Evolutionary conservation across 2,329 filamentous ascomycete genomes (phyloP).

Genomic region (Diaporthe vaccinii): DNA sequence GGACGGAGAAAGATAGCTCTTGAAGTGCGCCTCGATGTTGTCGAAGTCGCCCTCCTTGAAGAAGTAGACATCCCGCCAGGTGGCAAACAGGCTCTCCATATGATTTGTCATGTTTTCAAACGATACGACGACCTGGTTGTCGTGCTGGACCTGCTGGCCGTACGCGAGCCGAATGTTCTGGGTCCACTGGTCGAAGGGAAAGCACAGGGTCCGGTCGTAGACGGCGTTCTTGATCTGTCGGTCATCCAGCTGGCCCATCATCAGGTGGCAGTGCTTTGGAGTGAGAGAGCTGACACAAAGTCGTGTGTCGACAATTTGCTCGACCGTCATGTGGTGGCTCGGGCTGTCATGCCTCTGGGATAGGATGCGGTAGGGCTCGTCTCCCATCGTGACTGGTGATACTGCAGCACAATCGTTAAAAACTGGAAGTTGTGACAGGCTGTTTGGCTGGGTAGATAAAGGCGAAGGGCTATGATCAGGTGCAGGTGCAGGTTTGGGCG

Average conservation of each 20-base stretch:
- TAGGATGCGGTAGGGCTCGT: constrained; percentile 16
- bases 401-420: background rate
- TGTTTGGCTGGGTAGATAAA: background rate
- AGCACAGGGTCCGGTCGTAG: constrained; percentile 13
- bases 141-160: background rate
- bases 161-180: background rate
- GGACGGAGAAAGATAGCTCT: background rate
- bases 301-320: constrained; percentile 2
- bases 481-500: background rate
- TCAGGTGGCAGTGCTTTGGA: background rate
- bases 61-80: background rate
- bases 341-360: background rate
- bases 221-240: constrained; percentile 15
- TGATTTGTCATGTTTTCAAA: background rate
- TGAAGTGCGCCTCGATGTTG: background rate
- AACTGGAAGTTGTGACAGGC: too few relatives aligned
- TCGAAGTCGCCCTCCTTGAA: background rate
- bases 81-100: background rate
- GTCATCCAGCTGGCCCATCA: background rate
- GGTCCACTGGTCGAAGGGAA: background rate
- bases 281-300: background rate
- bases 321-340: background rate
- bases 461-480: too few relatives aligned
- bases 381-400: constrained; percentile 12
- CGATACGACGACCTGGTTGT: background rate